A percentile compares a stretch with the other conserved stretches of the same genome.
These are phyloP conservation scores for Penicillium sp. DNA, from an alignment of 2,329 filamentous ascomycete species.

Conservation along the genomic window DNA sequence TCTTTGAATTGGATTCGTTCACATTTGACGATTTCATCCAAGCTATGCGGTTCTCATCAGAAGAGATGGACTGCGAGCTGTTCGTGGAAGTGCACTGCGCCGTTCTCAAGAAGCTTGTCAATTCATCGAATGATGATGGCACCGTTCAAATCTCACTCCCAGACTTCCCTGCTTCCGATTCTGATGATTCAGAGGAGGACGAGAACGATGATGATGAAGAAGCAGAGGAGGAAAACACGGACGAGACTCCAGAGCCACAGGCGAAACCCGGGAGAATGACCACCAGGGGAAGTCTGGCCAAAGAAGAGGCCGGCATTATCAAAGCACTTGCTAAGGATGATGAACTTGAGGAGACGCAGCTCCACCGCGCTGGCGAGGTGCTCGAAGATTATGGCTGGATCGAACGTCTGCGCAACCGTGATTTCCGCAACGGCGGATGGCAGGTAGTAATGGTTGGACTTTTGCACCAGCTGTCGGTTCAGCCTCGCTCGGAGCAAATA, in stretches of 20 bases:
- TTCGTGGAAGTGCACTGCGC: slow-evolving; percentile 90
- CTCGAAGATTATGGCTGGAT: slow-evolving; percentile 76
- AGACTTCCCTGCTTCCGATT: slow-evolving; percentile 67
- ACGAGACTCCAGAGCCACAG: slow-evolving; percentile 54
- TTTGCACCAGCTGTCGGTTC: slow-evolving; percentile 76
- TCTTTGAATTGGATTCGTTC: slow-evolving; percentile 92
- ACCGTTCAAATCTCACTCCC: slow-evolving; percentile 75
- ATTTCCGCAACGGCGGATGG: slow-evolving; percentile 88
- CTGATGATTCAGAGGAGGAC: slow-evolving; percentile 61
- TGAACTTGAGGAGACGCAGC: slow-evolving; percentile 36
- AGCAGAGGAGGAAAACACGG: slow-evolving; percentile 44
- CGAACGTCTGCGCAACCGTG: slow-evolving; percentile 73
- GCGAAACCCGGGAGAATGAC: slow-evolving; percentile 69
- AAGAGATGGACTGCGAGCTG: slow-evolving; percentile 73
- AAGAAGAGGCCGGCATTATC: slow-evolving; percentile 68
- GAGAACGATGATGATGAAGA: slow-evolving; percentile 51
- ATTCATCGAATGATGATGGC: slow-evolving; percentile 66
- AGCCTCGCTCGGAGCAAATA: slow-evolving; percentile 61
- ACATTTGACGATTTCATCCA: slow-evolving; percentile 96
- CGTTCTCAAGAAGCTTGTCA: slow-evolving; percentile 80
- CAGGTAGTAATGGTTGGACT: slow-evolving; percentile 83
- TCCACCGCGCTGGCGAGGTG: slow-evolving; percentile 65
- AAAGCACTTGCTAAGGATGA: slow-evolving; percentile 58
- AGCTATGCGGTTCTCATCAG: slow-evolving; percentile 72
- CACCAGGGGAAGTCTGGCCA: slow-evolving; percentile 80